A percentile compares a stretch with the other conserved stretches of the same genome.
Conservation (phyloP, 1,284 basidiomycete genomes). For the Mycosarcoma mackinlayi region DNA sequence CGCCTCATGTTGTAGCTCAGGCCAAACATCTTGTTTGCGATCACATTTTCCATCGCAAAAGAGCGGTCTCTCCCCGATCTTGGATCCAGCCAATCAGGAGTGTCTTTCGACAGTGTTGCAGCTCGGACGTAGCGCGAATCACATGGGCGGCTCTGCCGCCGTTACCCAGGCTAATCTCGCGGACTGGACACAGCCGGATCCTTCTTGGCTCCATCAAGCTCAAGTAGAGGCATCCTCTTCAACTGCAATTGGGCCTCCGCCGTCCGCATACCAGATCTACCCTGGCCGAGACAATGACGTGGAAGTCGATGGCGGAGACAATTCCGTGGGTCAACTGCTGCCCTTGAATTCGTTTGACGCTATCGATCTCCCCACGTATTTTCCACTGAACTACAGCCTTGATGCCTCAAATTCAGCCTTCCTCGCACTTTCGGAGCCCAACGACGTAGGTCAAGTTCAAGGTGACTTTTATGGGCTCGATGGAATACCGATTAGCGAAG, state of each 20-base stretch:
- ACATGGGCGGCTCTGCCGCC: constrained; percentile 1
- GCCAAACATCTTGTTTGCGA: background rate
- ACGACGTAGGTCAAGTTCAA: constrained; percentile 12
- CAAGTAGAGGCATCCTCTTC: background rate
- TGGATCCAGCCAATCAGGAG: constrained; percentile 15
- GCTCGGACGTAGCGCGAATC: constrained; percentile 1
- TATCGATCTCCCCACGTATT: background rate
- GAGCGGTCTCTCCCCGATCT: background rate
- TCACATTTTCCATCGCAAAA: background rate
- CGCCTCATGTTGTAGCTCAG: background rate
- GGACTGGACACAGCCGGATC: constrained; percentile 25
- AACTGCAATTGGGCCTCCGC: background rate
- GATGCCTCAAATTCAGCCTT: constrained; percentile 16
- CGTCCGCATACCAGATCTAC: background rate
- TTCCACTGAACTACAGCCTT: background rate
- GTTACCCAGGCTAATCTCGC: constrained; percentile 2
- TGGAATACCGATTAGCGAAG: constrained; percentile 20
- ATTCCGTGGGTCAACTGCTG: background rate
- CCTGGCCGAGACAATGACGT: background rate
- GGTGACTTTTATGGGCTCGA: constrained; percentile 20
- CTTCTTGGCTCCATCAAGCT: constrained; percentile 6
- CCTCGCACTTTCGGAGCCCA: constrained; percentile 18
- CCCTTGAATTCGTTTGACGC: background rate
- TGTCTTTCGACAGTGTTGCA: background rate
- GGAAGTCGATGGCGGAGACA: background rate